Evolutionary conservation across 805 yeast genomes (phyloP).

Genomic region (Pichia deserticola): DNA sequence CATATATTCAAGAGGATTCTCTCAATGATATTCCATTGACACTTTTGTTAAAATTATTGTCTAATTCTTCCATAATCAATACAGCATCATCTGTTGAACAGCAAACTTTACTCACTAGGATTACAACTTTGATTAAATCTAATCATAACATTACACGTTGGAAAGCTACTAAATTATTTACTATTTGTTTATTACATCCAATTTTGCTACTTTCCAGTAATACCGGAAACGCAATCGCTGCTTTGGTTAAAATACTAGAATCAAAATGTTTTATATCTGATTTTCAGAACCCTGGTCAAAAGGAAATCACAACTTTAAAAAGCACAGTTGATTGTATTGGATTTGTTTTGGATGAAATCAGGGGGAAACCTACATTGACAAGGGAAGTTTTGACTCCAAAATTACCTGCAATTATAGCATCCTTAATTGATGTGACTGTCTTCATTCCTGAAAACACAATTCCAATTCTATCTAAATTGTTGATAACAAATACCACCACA

Average conservation of each 20-base stretch:
- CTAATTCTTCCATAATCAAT: slow-evolving; percentile 27
- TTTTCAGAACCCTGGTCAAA: slow-evolving; percentile 22
- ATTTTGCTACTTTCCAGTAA: slow-evolving; percentile 31
- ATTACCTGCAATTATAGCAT: slow-evolving; percentile 51
- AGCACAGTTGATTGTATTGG: slow-evolving; percentile 35
- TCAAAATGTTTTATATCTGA: slow-evolving; percentile 30
- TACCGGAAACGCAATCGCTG: slow-evolving; percentile 33
- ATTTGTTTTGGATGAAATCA: slow-evolving; percentile 39
- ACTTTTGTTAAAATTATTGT: slow-evolving; percentile 17
- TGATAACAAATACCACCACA: slow-evolving; percentile 62
- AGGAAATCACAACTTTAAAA: slow-evolving; percentile 23
- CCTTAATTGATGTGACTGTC: slow-evolving; percentile 40
- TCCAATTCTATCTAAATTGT: slow-evolving; percentile 35
- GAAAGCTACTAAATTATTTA: slow-evolving; percentile 48
- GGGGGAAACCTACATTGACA: slow-evolving; percentile 77
- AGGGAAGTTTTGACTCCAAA: slow-evolving; percentile 81
- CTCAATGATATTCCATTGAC: slow-evolving; percentile 19
- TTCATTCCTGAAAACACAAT: slow-evolving; percentile 33
- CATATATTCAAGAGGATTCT: slow-evolving; percentile 20
- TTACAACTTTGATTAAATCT: slow-evolving; percentile 37
- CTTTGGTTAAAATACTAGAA: slow-evolving; percentile 35
- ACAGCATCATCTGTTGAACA: slow-evolving; percentile 43
- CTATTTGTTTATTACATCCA: slow-evolving; percentile 29
- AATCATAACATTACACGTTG: slow-evolving; percentile 41
- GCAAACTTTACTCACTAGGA: slow-evolving; percentile 41